Evolutionary conservation across 2,329 filamentous ascomycete genomes (phyloP).

Genomic region (Pseudogymnoascus sp.): DNA sequence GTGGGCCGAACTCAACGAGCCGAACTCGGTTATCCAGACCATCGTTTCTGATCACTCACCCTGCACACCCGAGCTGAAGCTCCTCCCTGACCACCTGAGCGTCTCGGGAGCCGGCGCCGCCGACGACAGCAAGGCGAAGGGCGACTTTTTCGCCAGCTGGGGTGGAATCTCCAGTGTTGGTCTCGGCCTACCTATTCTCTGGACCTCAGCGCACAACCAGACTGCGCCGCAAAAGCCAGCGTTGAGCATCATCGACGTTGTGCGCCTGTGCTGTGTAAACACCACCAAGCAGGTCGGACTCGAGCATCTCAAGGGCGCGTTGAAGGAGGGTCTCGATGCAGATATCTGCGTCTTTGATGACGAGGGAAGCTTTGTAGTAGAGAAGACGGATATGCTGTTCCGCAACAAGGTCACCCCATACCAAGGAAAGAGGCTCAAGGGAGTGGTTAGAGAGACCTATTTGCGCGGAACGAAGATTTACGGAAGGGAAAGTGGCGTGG

Average conservation of each 20-base stretch:
- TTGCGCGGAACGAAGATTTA: slow-evolving; percentile 27
- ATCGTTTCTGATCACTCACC: slow-evolving; percentile 94
- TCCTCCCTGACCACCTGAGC: slow-evolving; percentile 56
- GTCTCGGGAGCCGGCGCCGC: slow-evolving; percentile 27
- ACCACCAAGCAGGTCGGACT: slow-evolving; percentile 86
- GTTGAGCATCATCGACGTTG: slow-evolving; percentile 65
- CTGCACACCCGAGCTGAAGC: slow-evolving; percentile 89
- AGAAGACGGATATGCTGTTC: slow-evolving; percentile 72
- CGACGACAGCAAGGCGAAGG: slow-evolving; percentile 39
- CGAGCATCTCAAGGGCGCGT: slow-evolving; percentile 69
- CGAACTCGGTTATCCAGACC: slow-evolving; percentile 77
- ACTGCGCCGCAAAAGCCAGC: background rate
- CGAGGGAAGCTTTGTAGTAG: slow-evolving; percentile 65
- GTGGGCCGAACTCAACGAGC: slow-evolving; percentile 69
- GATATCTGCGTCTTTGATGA: slow-evolving; percentile 93
- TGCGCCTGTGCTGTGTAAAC: slow-evolving; percentile 75
- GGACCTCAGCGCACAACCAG: slow-evolving; percentile 42
- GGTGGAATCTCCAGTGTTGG: slow-evolving; percentile 93
- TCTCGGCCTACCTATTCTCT: slow-evolving; percentile 81
- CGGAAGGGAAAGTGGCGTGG: slow-evolving; percentile 21
- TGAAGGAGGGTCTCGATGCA: slow-evolving; percentile 75
- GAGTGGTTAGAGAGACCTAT: slow-evolving; percentile 30
- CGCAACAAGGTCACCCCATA: slow-evolving; percentile 30
- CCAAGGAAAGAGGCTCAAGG: slow-evolving; percentile 59
- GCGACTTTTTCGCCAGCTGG: slow-evolving; percentile 95